A percentile compares a stretch with the other conserved stretches of the same genome.
phyloP scores from a whole-genome alignment of 176 grass and related monocot species.

The Ampelocalamus luodianensis region DNA sequence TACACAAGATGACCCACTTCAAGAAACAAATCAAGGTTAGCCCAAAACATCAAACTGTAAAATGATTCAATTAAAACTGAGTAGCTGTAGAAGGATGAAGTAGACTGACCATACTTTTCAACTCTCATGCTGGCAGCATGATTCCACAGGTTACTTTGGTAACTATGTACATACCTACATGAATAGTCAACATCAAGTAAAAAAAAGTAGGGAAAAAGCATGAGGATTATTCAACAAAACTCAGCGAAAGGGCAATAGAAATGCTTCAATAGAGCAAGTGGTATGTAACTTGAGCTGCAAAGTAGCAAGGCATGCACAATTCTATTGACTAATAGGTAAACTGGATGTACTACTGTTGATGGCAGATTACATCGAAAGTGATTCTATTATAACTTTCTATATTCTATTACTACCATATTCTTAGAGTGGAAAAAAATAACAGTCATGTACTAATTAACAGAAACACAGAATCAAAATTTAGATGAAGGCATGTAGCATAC shows the following conservation, averaged over 20 bases:
- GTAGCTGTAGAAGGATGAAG: slow-evolving; percentile 38
- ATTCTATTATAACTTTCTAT: background rate
- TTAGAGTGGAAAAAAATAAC: background rate
- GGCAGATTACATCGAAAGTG: background rate
- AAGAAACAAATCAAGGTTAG: slow-evolving; percentile 23
- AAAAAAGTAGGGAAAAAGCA: background rate
- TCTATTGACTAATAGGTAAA: background rate
- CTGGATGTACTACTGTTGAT: background rate
- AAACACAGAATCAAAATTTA: slow-evolving; percentile 17
- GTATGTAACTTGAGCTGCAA: background rate
- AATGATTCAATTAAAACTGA: slow-evolving; percentile 41
- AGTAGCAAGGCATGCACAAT: background rate
- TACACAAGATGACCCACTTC: background rate
- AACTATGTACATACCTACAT: slow-evolving; percentile 92
- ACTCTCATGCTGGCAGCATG: slow-evolving; percentile 96
- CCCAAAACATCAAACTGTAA: slow-evolving; percentile 29
- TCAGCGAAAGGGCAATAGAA: background rate
- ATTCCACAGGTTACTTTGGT: slow-evolving; percentile 99
- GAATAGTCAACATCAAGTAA: slow-evolving; percentile 34
- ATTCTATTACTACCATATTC: slow-evolving; percentile 14
- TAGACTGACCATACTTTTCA: slow-evolving; percentile 87
- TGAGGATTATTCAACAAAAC: slow-evolving; percentile 31
- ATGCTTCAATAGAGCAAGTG: background rate
- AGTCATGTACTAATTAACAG: slow-evolving; percentile 16
- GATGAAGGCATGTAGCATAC: slow-evolving; percentile 56